Base-by-base conservation (phyloP, 2,329 filamentous ascomycete species). In the Xylaria arbuscula region DNA sequence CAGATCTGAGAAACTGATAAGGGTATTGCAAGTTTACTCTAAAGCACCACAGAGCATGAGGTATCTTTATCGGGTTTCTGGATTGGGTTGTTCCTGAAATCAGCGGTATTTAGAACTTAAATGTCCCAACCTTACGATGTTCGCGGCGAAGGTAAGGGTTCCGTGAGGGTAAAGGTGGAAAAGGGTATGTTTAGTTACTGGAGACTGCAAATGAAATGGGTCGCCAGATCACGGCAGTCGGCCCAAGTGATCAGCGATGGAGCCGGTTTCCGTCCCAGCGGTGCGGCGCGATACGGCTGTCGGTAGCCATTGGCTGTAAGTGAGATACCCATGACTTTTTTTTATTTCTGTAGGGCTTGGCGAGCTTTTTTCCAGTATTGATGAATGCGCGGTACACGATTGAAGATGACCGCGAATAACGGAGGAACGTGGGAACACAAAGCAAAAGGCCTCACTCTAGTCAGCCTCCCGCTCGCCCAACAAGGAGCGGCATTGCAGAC, bases 261-360 rank as follows among this genome's bases (percentile, higher is more conserved):
- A 32, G 34, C 62, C 65, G 59, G 59, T n/a, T 54, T 55, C 54
- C 65, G 51, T 38, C 51, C 51, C 34, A 53, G 54, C 55, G 19
- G 34, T 53, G 24, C 64, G 64, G 64, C n/a, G 59, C 48, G 36
- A 19, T 54, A 34, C 65, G 65, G 65, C 38, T 54, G 54, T 67
- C 65, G 65, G 65, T 55, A 17, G n/a, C 28, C 24, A 38, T 66
- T 57, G 45, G 19, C 32, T 58, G 24, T 34, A 45, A n/a, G 28
- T 24, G n/a, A 45, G 15, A 28, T 17, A 17, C 15, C n/a, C 40
- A 17, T 45, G 40, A 13, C 42, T 19, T 47, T 9, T 9, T 8
- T 1, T 10, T 8, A 15, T 15, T 3, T 28, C 28, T 28, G 28
- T 28, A 28, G 28, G 28, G 28, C 22, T 57, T 57, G 19, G 19